phyloP scores from a whole-genome alignment of 257 asterid genomes.

The Przewalskia tangutica region DNA sequence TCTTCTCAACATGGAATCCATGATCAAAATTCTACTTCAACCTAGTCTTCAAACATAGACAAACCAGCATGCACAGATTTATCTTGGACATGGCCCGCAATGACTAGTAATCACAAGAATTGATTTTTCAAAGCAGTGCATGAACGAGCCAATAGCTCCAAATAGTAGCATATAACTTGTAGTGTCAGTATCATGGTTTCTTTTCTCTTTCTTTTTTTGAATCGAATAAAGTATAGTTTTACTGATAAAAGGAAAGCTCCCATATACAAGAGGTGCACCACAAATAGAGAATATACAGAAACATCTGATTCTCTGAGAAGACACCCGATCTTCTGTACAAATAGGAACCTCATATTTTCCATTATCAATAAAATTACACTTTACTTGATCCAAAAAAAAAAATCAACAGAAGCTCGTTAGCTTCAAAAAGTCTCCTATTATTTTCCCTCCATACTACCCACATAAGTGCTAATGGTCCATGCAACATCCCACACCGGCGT shows the following conservation, averaged over 20 bases:
- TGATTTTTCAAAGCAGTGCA: not conserved
- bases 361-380: slow-evolving; percentile 5
- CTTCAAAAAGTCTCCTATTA: not conserved
- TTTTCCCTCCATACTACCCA: not conserved
- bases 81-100: not conserved
- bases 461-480: not conserved
- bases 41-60: not conserved
- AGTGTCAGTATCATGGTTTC: not conserved
- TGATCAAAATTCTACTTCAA: not conserved
- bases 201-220: not conserved
- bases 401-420: not conserved
- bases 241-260: not conserved
- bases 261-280: not conserved
- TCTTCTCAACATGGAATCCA: not conserved
- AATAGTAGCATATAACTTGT: not conserved
- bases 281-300: not conserved
- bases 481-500: not conserved
- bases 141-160: not conserved
- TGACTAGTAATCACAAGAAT: not conserved
- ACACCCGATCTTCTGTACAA: not conserved
- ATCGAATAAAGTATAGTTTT: slow-evolving; percentile 2
- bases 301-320: not conserved
- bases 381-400: not conserved
- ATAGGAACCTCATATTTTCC: not conserved
- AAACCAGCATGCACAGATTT: not conserved